Evolutionary conservation across 2,329 filamentous ascomycete species (phyloP).

Genomic region (Penicillium sclerotiorum): DNA sequence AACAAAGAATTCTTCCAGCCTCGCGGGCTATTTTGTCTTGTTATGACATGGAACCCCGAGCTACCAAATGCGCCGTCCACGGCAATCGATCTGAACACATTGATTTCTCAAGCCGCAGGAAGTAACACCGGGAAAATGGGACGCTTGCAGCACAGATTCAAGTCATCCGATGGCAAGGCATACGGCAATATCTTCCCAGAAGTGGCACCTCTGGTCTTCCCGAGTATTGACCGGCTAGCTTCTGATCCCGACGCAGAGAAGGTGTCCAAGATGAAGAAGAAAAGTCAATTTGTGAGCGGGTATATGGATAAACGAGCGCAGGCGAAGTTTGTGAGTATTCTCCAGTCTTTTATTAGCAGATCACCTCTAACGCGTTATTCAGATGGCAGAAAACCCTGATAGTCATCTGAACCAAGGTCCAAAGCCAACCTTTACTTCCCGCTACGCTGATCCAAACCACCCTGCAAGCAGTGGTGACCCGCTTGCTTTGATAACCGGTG

Average conservation of each 20-base stretch:
- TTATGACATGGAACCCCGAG: conserved; percentile 58
- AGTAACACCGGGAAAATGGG: conserved; percentile 19
- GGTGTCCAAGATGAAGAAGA: conserved; percentile 20
- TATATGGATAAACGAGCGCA: conserved; percentile 56
- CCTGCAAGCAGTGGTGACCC: conserved; percentile 54
- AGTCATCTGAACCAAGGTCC: conserved; percentile 38
- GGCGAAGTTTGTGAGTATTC: conserved; percentile 46
- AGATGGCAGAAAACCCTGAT: conserved; percentile 45
- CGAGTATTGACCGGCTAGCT: conserved; percentile 41
- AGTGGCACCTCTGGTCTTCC: conserved; percentile 54
- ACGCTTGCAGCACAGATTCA: conserved; percentile 36
- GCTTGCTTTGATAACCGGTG: conserved; percentile 52
- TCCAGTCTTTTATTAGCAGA: background rate
- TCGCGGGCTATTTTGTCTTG: conserved; percentile 56
- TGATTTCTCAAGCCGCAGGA: conserved; percentile 37
- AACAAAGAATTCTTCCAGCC: conserved; percentile 62
- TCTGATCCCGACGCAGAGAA: conserved; percentile 16
- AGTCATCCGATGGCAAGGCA: conserved; percentile 41
- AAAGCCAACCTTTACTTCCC: conserved; percentile 46
- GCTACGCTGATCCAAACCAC: conserved; percentile 56
- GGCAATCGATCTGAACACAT: conserved; percentile 39
- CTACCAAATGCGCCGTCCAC: conserved; percentile 26
- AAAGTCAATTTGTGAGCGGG: conserved; percentile 43
- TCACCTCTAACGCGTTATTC: background rate
- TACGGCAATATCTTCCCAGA: conserved; percentile 49